A percentile compares a stretch with the other conserved stretches of the same genome.
These are phyloP conservation scores for Oenanthe javanica DNA, from an alignment of 140 eudicot genomes.

Conservation along the genomic window DNA sequence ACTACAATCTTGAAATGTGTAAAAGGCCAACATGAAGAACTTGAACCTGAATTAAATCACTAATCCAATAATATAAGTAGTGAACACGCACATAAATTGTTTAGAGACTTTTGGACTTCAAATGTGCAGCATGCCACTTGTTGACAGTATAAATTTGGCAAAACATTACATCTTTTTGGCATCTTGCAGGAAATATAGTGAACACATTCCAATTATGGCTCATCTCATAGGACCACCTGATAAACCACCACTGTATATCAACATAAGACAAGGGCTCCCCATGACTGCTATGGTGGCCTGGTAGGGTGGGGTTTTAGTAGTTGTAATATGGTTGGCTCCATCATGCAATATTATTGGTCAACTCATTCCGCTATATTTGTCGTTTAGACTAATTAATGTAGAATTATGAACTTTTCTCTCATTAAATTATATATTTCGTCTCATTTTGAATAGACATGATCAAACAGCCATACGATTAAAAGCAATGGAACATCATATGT, in stretches of 20 bases:
- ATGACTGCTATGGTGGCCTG: background rate
- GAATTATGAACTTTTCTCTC: background rate
- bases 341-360: background rate
- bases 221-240: background rate
- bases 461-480: background rate
- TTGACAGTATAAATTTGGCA: constrained; percentile 33
- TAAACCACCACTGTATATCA: background rate
- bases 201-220: background rate
- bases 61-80: constrained; percentile 15
- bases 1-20: background rate
- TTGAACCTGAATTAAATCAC: constrained; percentile 13
- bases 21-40: constrained; percentile 13
- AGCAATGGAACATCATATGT: background rate
- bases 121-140: constrained; percentile 29
- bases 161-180: constrained; percentile 27
- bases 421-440: background rate
- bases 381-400: background rate
- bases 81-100: constrained; percentile 21
- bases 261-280: background rate
- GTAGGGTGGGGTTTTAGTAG: background rate
- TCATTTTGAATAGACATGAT: background rate
- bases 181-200: constrained; percentile 23
- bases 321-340: background rate
- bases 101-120: constrained; percentile 22
- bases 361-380: background rate